Base-by-base conservation (phyloP, 306 rosid species). In the Fragaria ananassa region DNA sequence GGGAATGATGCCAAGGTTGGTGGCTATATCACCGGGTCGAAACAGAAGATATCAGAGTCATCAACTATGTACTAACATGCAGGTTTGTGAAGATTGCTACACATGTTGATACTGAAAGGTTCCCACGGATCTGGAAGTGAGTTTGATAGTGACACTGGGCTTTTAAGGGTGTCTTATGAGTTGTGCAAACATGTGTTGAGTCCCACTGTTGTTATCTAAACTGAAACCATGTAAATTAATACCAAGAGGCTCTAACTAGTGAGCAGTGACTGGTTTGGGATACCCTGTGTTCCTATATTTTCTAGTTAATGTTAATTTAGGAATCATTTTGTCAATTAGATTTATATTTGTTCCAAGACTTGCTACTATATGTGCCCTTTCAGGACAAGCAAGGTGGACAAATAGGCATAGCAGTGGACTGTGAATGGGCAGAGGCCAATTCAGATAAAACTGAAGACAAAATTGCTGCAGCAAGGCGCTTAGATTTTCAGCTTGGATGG, bases 401-500 rank as follows among this genome's bases (percentile, higher is more conserved):
- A 81, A 74, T 94, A 53, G 97, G 97, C 76, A 67, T 88, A 46
- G 86, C 85, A 14, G 81, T 89, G 75, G 98, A 94, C 83, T 90
- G 97, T 76, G 97, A 94, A 89, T 91, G 98, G 98, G 87, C 98
- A 37, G 98, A 94, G 83, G 76, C 97, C 79, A 88, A 94, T 80
- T 91, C 97, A 51, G 89, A 87, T 64, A 90, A 69, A 71, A 79
- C 60, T 75, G 96, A 91, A 85, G 98, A 93, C 79, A 81, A 74
- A 84, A 60, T 78, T 23, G 98, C 98, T 58, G 93, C 97, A 31
- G 86, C 87, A 70, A 88, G 94, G 86, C 94, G 97, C 83, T 81
- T 94, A 82, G 97, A 94, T 86, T 94, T 94, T 87, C 96, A 94
- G 72, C 31, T 91, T 64, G 98, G 98, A 82, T 94, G 98, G 98